Evolutionary conservation across 1,284 basidiomycete genomes (phyloP), one percentile per base, ranked within the genome.

Genomic region (Cryptococcus neoformans): DNA sequence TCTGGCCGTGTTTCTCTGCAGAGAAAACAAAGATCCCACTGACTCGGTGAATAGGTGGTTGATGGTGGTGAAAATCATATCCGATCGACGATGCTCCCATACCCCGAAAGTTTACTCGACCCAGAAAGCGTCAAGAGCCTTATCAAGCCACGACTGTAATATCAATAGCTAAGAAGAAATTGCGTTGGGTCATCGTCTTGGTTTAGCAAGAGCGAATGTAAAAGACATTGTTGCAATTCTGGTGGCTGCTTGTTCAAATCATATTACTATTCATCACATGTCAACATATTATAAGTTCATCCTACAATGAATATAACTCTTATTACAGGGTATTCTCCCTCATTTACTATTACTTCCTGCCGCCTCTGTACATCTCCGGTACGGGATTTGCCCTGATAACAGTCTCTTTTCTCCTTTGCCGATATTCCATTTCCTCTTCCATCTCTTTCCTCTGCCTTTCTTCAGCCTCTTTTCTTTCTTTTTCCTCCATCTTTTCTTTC

Each of bases 1-100:
- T 4, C 28, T 28, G 28, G 28, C 28, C 28, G 28, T 4, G 28
- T 56, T n/a, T 42, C 12, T 6, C 41, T 42, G 37, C n/a, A 42
- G 44, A 14, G 10, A 7, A n/a, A n/a, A 50, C 36, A 10, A 10
- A 34, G 38, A 9, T 40, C 39, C 2, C 12, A 41, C 44, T 54
- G 35, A 47, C 41, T 36, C 16, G 45, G 16, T 28, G 6, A 34
- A 10, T 45, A 74, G 72, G 70, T 72, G 44, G 72, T 77, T 38
- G 77, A 78, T 56, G 77, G 76, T 12, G 77, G 75, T 1, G 71
- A 77, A 39, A 47, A 60, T 37, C 76, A 78, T 58, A 64, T 72
- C 40, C 55, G 67, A 40, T 54, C 62, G 35, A 42, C 66, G 34
- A 37, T 51, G 6, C 55, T 77, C 41, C 70, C 76, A 3, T 78